phyloP scores from a whole-genome alignment of 768 basidiomycete species.

The Gloeostereum incarnatum region DNA sequence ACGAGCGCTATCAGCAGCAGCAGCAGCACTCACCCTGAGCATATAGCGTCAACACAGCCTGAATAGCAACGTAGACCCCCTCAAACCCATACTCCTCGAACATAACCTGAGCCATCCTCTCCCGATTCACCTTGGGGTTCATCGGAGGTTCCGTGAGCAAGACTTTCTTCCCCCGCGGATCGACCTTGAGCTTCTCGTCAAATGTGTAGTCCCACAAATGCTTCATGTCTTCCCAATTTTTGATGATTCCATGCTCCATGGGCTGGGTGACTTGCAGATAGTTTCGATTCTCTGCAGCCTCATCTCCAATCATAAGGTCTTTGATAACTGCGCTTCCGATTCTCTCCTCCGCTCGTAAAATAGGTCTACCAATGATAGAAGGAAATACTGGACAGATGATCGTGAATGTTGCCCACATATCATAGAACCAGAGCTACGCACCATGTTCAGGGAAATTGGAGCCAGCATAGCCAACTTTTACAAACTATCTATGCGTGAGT shows the following conservation, averaged over 20 bases:
- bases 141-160: slow-evolving; percentile 97
- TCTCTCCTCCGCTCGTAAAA: slow-evolving; percentile 95
- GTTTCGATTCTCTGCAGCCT: slow-evolving; percentile 88
- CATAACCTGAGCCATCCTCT: slow-evolving; percentile 97
- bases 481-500: slow-evolving; percentile 43
- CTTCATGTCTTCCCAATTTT: slow-evolving; percentile 99
- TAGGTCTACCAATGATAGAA: slow-evolving; percentile 93
- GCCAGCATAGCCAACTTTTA: slow-evolving; percentile 86
- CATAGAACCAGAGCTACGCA: slow-evolving; percentile 16
- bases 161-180: slow-evolving; percentile 81
- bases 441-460: slow-evolving; percentile 95
- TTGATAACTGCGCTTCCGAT: slow-evolving; percentile 81
- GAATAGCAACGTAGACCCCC: slow-evolving; percentile 95
- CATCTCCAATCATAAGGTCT: slow-evolving; percentile 98
- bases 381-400: slow-evolving; percentile 72
- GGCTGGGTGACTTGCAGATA: slow-evolving; percentile 97
- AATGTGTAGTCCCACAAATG: slow-evolving; percentile 99
- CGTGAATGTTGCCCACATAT: slow-evolving; percentile 1
- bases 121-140: slow-evolving; percentile 92
- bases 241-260: slow-evolving; percentile 98
- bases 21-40: slow-evolving; percentile 73
- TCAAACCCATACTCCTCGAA: slow-evolving; percentile 97
- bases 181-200: slow-evolving; percentile 85
- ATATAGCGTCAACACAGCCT: slow-evolving; percentile 96
- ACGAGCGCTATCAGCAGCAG: too few species aligned